Evolutionary conservation across 305 asterid genomes (phyloP).

Genomic region (Galium porrigens): DNA sequence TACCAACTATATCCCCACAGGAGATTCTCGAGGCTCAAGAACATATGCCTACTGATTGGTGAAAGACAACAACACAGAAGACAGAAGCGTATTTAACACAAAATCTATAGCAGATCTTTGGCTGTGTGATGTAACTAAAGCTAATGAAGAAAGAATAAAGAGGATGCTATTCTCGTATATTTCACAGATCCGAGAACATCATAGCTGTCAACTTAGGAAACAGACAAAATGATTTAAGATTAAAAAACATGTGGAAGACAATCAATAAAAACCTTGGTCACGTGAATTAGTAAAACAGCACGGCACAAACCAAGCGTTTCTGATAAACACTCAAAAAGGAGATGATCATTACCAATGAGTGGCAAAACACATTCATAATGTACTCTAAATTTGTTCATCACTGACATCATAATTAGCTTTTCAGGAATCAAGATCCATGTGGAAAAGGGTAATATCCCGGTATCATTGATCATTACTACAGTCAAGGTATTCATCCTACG

Average conservation of each 20-base stretch:
- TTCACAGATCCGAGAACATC: not conserved
- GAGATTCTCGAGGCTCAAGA: slow-evolving; percentile 5
- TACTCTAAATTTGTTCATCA: not conserved
- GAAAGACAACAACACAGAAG: not conserved
- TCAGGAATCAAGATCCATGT: not conserved
- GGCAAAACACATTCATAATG: not conserved
- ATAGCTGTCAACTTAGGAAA: not conserved
- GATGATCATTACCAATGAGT: not conserved
- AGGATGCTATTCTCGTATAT: not conserved
- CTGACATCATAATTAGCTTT: not conserved
- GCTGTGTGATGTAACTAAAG: not conserved
- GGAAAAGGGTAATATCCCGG: not conserved
- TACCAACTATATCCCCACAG: not conserved
- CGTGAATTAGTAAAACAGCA: not conserved
- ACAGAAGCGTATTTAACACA: not conserved
- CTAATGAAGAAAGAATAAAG: not conserved
- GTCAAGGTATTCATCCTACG: not conserved
- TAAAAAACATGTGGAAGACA: not conserved
- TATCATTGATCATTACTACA: not conserved
- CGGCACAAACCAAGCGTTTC: not conserved
- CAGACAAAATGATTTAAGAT: not conserved
- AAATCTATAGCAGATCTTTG: not conserved
- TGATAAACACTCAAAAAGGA: not conserved
- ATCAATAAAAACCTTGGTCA: not conserved
- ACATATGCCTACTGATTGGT: not conserved